A percentile compares a stretch with the other conserved stretches of the same genome.
These are phyloP conservation scores for Basipetospora sp. DNA, from an alignment of 2,329 filamentous ascomycete species.

Conservation along the genomic window DNA sequence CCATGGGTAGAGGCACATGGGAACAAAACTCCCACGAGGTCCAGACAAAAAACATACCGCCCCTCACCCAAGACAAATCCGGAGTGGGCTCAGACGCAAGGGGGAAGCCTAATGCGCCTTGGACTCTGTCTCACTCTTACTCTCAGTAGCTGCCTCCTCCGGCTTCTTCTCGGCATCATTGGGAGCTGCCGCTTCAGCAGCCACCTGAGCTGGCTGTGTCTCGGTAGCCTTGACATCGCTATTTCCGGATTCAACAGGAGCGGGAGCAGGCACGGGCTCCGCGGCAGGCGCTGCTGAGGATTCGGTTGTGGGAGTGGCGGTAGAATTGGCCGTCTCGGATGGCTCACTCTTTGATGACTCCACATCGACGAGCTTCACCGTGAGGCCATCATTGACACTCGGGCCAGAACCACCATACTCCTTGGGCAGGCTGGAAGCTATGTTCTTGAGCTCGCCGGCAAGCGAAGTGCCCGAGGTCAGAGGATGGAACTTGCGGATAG, in stretches of 20 bases:
- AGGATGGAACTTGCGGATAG: slow-evolving; percentile 66
- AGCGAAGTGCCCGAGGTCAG: slow-evolving; percentile 60
- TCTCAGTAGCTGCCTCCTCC: no score
- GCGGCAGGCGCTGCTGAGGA: background rate
- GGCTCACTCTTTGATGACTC: slow-evolving; percentile 7
- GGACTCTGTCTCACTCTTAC: no score
- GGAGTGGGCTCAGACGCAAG: no score
- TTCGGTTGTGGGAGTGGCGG: slow-evolving; percentile 4
- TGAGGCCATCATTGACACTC: slow-evolving; percentile 23
- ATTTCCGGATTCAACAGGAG: background rate
- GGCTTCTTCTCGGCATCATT: background rate
- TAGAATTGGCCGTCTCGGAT: slow-evolving; percentile 1
- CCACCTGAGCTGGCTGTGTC: background rate
- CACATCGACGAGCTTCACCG: slow-evolving; percentile 16
- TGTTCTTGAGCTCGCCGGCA: slow-evolving; percentile 39
- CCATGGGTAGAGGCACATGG: no score
- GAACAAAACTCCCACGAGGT: no score
- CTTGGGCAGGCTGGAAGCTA: slow-evolving; percentile 53
- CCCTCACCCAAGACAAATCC: no score
- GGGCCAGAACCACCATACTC: slow-evolving; percentile 64
- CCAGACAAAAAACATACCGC: no score
- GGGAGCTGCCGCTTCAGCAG: background rate
- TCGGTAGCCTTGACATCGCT: background rate
- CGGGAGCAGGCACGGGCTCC: slow-evolving; percentile 6
- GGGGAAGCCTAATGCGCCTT: no score